Conservation (phyloP, 2,329 filamentous ascomycete genomes). For the Exophiala calicioides region DNA sequence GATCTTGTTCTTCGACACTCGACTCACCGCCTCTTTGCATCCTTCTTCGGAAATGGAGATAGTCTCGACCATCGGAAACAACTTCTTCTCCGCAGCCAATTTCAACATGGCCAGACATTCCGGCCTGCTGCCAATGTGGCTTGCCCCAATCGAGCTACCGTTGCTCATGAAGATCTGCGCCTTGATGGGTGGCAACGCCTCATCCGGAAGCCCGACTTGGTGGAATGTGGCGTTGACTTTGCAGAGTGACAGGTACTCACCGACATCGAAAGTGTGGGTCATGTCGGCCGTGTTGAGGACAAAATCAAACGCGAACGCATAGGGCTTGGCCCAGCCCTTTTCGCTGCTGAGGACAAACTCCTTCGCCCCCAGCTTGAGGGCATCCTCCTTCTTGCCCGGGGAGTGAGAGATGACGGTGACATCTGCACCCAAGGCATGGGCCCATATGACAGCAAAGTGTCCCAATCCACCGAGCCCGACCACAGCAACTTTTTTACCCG, state of each 20-base stretch:
- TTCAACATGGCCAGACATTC: constrained; percentile 73
- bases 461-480: constrained; percentile 63
- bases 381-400: constrained; percentile 61
- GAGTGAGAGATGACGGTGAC: constrained; percentile 63
- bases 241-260: constrained; percentile 53
- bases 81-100: constrained; percentile 67
- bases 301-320: constrained; percentile 60
- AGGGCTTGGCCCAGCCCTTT: constrained; percentile 59
- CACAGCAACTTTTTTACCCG: constrained; percentile 55
- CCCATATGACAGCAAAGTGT: constrained; percentile 70
- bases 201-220: constrained; percentile 61
- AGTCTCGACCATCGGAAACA: constrained; percentile 69
- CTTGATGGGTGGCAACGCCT: constrained; percentile 68
- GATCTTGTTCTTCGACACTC: constrained; percentile 70
- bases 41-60: constrained; percentile 71
- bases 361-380: constrained; percentile 60
- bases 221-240: constrained; percentile 59
- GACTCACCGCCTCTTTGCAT: constrained; percentile 68
- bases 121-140: constrained; percentile 68
- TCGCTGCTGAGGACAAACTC: constrained; percentile 61
- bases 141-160: constrained; percentile 69
- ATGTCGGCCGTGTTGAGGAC: constrained; percentile 74
- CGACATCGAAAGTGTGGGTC: constrained; percentile 67
- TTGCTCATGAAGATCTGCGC: constrained; percentile 75
- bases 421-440: constrained; percentile 66